Evolutionary conservation across 768 basidiomycete species (phyloP).

Genomic region (Collybiopsis luxurians): DNA sequence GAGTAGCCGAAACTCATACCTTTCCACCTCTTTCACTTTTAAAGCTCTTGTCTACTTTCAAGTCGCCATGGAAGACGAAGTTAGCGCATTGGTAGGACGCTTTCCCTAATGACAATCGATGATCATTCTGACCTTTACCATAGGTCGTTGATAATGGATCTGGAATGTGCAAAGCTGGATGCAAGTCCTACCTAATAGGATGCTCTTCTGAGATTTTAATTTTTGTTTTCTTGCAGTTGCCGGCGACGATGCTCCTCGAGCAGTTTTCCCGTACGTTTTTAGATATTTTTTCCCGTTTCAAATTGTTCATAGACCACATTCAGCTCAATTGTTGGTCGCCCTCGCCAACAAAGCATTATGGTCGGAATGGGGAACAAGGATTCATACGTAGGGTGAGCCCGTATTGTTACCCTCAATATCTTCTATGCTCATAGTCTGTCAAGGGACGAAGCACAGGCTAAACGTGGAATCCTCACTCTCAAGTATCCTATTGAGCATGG

Average conservation of each 20-base stretch:
- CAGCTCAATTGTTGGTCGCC: slow-evolving; percentile 92
- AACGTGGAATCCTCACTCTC: slow-evolving; percentile 91
- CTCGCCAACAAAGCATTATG: slow-evolving; percentile 94
- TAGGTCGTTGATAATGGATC: slow-evolving; percentile 93
- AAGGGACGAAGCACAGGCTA: slow-evolving; percentile 90
- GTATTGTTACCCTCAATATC: slow-evolving; percentile 7
- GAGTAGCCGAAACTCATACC: background rate
- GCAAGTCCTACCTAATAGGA: slow-evolving; percentile 44
- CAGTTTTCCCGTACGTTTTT: slow-evolving; percentile 87
- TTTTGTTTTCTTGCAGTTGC: slow-evolving; percentile 46
- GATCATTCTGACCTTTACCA: slow-evolving; percentile 1
- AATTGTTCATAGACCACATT: slow-evolving; percentile 1
- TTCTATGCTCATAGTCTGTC: slow-evolving; percentile 12
- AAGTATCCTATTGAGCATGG: slow-evolving; percentile 95
- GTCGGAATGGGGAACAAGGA: slow-evolving; percentile 97
- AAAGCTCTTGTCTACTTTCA: background rate
- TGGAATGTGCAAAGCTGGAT: slow-evolving; percentile 99
- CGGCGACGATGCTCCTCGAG: slow-evolving; percentile 88
- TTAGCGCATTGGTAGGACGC: slow-evolving; percentile 49
- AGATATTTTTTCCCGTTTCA: background rate
- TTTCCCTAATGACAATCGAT: background rate
- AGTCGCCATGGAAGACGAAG: slow-evolving; percentile 58
- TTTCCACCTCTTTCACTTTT: background rate
- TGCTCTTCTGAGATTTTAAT: background rate
- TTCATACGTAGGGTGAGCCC: slow-evolving; percentile 85